phyloP scores from a whole-genome alignment of 2,329 filamentous ascomycete genomes.

The Sporothrix sp. region DNA sequence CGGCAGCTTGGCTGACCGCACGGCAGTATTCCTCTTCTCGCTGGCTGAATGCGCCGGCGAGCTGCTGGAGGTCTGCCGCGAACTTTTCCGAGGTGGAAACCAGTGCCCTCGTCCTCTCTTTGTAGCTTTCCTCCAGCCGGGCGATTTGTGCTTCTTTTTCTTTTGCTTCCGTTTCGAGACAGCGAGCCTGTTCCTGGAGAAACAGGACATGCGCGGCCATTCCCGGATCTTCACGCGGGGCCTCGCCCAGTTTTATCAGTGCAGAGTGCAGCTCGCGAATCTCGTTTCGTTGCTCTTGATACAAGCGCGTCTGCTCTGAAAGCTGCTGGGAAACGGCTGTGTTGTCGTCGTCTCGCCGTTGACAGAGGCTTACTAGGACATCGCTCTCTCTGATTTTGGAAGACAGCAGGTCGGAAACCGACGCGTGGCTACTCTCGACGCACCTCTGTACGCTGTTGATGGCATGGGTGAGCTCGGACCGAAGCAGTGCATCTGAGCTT shows the following conservation, averaged over 20 bases:
- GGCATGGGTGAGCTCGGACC: background rate
- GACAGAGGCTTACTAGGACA: conserved; percentile 1
- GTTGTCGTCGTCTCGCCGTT: conserved; percentile 8
- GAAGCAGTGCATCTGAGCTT: background rate
- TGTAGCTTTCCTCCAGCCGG: conserved; percentile 10
- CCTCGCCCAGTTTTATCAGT: conserved; percentile 1
- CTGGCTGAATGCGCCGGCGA: conserved; percentile 1
- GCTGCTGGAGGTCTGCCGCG: background rate
- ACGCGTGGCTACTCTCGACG: background rate
- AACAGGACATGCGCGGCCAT: background rate
- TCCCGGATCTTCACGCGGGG: background rate
- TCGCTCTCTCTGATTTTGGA: background rate
- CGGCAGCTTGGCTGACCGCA: conserved; percentile 2
- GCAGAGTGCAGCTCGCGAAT: background rate
- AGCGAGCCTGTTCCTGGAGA: background rate
- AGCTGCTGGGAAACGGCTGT: background rate
- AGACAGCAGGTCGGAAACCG: background rate
- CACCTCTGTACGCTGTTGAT: background rate
- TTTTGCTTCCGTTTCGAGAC: conserved; percentile 4
- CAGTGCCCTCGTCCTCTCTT: background rate
- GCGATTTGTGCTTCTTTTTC: conserved; percentile 6
- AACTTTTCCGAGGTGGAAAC: conserved; percentile 1
- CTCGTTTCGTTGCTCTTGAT: background rate
- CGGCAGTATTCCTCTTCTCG: conserved; percentile 13
- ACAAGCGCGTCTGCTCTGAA: background rate